Conservation (phyloP, 108 stramenopile genomes). For the Conticribra weissflogii region DNA sequence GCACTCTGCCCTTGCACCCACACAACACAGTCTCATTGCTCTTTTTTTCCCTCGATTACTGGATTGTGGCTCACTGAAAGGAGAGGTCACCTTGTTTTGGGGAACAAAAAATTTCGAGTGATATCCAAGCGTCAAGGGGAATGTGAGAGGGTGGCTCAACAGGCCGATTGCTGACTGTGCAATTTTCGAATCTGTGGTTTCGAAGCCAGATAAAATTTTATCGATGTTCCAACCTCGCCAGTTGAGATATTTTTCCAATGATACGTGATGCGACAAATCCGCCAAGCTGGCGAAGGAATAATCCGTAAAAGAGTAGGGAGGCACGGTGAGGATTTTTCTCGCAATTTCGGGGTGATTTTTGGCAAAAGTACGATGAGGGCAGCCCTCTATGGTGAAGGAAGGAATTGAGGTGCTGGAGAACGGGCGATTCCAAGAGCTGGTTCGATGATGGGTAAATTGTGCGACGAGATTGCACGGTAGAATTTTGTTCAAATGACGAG, state of each 20-base stretch:
- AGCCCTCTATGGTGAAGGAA: neutral
- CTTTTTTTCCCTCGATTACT: neutral
- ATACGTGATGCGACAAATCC: neutral
- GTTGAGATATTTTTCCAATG: constrained; percentile 58
- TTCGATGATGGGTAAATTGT: too few species aligned
- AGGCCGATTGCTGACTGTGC: constrained; percentile 49
- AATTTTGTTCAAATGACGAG: too few species aligned
- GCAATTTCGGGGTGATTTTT: constrained; percentile 32
- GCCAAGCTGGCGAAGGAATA: neutral
- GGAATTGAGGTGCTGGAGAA: neutral
- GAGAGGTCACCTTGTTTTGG: too few species aligned
- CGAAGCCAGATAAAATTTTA: neutral
- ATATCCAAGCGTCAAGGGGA: constrained; percentile 70
- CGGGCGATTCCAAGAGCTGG: too few species aligned
- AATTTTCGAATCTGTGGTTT: constrained; percentile 2
- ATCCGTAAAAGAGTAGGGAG: constrained; percentile 1
- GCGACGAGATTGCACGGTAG: too few species aligned
- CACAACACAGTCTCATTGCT: constrained; percentile 56
- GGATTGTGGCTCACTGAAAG: neutral
- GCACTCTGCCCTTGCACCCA: constrained; percentile 88
- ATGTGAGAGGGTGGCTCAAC: constrained; percentile 72
- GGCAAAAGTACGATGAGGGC: constrained; percentile 36
- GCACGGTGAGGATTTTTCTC: constrained; percentile 19
- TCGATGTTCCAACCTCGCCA: constrained; percentile 62
- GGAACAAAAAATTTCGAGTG: neutral